Evolutionary conservation across 1,284 basidiomycete genomes (phyloP), one percentile per base, ranked within the genome.

Genomic region (Microbotryum silenes-acaulis): DNA sequence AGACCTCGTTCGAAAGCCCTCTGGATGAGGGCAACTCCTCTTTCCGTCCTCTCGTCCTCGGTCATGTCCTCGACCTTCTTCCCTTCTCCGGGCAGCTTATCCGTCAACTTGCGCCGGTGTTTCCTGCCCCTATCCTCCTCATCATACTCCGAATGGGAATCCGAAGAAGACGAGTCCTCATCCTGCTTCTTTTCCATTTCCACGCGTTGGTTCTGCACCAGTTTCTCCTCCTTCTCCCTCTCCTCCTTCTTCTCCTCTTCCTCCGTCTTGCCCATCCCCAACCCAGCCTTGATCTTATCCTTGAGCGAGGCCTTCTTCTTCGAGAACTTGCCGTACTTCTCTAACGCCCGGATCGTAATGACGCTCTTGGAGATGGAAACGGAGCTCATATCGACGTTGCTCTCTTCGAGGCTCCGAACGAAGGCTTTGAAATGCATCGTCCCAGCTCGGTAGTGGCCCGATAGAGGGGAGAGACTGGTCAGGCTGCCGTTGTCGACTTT

Each of bases 381-480:
- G 16, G 83, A 74, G 83, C 76, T 77, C 76, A 87, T 80, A 71
- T 87, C 84, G 0, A 84, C 81, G 0, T 83, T 83, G 42, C 79
- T 79, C 37, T 82, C 78, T 33, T 80, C 76, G 44, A 89, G 74
- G 5, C 79, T 78, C 2, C 79, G 76, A 25, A 85, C 73, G 72
- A 87, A 87, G n/a, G 77, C 75, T 61, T 82, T 80, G 72, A 85
- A 87, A 72, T 86, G 83, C 54, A 48, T 59, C 8, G 65, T 71
- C 5, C 77, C 61, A 80, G 82, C 82, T 56, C 83, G 69, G 72
- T 87, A 88, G 69, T 87, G 85, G 0, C 85, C 85, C 8, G 83
- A 84, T 2, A 86, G 75, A 1, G 86, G 86, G 2, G 82, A 84
- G 1, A 88, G 75, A 2, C 79, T 83, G 60, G 83, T 81, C 56